Evolutionary conservation across 257 asterid species (phyloP).

Genomic region (Jaltomata sinuosa): DNA sequence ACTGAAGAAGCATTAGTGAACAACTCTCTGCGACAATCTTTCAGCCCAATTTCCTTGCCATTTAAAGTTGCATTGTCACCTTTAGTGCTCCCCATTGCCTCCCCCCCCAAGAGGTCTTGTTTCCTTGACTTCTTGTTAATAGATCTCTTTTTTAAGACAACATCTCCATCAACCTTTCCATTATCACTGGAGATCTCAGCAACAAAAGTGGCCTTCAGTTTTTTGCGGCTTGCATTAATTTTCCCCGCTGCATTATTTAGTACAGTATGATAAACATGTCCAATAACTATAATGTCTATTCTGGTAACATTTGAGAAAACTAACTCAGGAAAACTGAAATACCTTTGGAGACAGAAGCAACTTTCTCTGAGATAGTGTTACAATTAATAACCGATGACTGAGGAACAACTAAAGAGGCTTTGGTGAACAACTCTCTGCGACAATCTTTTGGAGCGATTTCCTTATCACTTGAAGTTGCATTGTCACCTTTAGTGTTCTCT

Average conservation of each 20-base stretch:
- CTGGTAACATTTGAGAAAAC: slow-evolving; percentile 3
- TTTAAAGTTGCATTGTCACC: slow-evolving; percentile 10
- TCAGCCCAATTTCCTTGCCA: slow-evolving; percentile 11
- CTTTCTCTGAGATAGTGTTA: slow-evolving; percentile 23
- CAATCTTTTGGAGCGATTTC: slow-evolving; percentile 17
- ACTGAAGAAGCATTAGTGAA: slow-evolving; percentile 14
- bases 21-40: slow-evolving; percentile 15
- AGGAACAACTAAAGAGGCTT: slow-evolving; percentile 11
- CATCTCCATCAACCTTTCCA: slow-evolving; percentile 15
- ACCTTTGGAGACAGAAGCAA: slow-evolving; percentile 40
- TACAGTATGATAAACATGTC: neutral
- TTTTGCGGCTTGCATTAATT: slow-evolving; percentile 27
- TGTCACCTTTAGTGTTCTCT: slow-evolving; percentile 18
- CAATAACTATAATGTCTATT: neutral
- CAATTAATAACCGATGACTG: slow-evolving; percentile 18
- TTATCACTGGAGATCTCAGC: slow-evolving; percentile 12
- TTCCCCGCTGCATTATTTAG: slow-evolving; percentile 19
- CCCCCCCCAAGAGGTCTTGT: slow-evolving; percentile 21
- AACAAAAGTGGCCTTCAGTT: slow-evolving; percentile 12
- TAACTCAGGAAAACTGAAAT: slow-evolving; percentile 10
- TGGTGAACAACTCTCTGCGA: slow-evolving; percentile 8
- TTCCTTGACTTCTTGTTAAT: slow-evolving; percentile 48
- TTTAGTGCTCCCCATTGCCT: slow-evolving; percentile 14
- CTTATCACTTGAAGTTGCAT: slow-evolving; percentile 4
- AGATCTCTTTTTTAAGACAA: neutral